Evolutionary conservation across 2,329 filamentous ascomycete species (phyloP), one percentile per base, ranked within the genome.

Genomic region (Colletotrichum sp.): DNA sequence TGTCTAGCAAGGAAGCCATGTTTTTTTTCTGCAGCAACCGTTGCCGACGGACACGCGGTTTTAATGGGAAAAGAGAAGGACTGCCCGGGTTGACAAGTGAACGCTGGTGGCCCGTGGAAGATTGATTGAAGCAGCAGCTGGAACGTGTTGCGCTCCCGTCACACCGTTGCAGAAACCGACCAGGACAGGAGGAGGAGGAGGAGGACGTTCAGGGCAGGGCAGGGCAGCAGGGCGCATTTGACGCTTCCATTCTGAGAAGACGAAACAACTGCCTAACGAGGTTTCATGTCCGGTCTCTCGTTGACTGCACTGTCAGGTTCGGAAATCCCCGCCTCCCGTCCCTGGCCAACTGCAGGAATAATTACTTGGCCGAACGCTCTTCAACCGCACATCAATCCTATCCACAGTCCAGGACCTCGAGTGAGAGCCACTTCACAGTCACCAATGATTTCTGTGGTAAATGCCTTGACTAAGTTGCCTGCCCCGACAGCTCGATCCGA

Each of bases 211-310:
- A 57, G 54, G 54, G 54, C 21, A 27, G 54, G 54, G 54, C 21
- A 27, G 54, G 54, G 54, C 29, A 21, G 57, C 31, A 33, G 18
- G 54, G 51, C 24, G 59, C 66, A 27, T 34, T 21, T 36, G 33
- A 13, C 58, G 54, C 16, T 12, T 51, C 13, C 29, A 24, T 24
- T 27, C 11, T 18, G 34, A 21, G 33, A 21, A 38, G 27, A 38
- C 66, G 61, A 65, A 70, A 70, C 66, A 66, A 55, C 18, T 70
- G 33, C 67, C 70, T 33, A 73, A 65, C 70, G 29, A 64, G 54
- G 67, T 73, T 61, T 61, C 59, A 55, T 66, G 31, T 66, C 61
- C 61, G 61, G 24, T 18, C 38, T 12, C 51, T 47, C 31, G 18
- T 34, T 43, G 38, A 47, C 47, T 58, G n/a, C n/a, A 21, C 43